Conservation (phyloP, 805 yeast species). For the Kazachstania viticola region DNA sequence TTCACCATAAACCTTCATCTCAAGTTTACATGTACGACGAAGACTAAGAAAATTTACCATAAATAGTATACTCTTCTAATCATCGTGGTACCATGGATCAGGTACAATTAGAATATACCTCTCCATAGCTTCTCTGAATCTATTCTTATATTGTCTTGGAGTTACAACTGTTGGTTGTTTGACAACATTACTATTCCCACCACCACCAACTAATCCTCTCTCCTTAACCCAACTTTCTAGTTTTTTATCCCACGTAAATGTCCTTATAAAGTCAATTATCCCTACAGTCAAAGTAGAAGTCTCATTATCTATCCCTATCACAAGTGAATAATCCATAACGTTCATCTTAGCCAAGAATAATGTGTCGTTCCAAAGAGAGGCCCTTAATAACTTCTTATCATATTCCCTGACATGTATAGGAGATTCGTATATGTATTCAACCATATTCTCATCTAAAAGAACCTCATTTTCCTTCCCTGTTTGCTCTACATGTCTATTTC, state of each 20-base stretch:
- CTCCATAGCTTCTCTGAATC: constrained; percentile 98
- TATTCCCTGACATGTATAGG: constrained; percentile 91
- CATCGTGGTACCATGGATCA: constrained; percentile 43
- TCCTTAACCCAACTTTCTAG: constrained; percentile 98
- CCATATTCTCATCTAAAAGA: constrained; percentile 92
- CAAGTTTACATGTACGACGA: no score
- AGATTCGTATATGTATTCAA: constrained; percentile 90
- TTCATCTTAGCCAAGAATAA: constrained; percentile 91
- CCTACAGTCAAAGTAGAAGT: constrained; percentile 76
- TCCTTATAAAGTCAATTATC: constrained; percentile 83
- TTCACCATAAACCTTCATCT: no score
- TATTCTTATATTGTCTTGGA: constrained; percentile 85
- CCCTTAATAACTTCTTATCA: constrained; percentile 72
- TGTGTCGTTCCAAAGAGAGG: constrained; percentile 92
- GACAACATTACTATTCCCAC: constrained; percentile 41
- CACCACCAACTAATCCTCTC: constrained; percentile 73
- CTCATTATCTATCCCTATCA: constrained; percentile 75
- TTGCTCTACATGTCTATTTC: constrained; percentile 92
- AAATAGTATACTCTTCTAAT: no score
- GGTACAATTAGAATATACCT: constrained; percentile 91
- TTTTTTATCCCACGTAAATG: constrained; percentile 98
- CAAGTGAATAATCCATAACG: constrained; percentile 96
- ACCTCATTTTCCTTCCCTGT: constrained; percentile 95
- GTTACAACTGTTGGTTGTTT: constrained; percentile 96
- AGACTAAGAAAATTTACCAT: no score